A percentile compares a stretch with the other conserved stretches of the same genome.
Conservation (phyloP, 2,329 filamentous ascomycete genomes). For the Magnaporthales sp. region DNA sequence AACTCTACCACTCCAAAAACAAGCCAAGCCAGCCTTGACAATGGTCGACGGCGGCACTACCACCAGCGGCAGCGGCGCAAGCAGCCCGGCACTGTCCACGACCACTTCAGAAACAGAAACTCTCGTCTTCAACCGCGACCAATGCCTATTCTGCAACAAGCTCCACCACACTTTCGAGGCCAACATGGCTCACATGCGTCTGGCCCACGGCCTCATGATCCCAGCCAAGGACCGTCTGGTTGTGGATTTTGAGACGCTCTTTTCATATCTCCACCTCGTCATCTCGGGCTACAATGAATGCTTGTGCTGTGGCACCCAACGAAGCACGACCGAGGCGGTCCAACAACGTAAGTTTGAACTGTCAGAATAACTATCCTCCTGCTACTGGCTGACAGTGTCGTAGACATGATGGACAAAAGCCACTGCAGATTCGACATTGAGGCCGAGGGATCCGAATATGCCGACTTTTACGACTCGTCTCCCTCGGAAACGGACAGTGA, state of each 20-base stretch:
- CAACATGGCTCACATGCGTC: constrained; percentile 39
- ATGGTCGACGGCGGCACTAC: constrained; percentile 1
- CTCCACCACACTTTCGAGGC: constrained; percentile 20
- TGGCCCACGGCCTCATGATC: constrained; percentile 35
- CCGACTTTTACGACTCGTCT: constrained; percentile 30
- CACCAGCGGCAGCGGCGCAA: background rate
- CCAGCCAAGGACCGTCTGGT: constrained; percentile 27
- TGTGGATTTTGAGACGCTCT: constrained; percentile 36
- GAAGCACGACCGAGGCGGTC: constrained; percentile 31
- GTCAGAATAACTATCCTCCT: background rate
- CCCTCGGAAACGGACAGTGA: constrained; percentile 8
- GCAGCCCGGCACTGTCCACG: background rate
- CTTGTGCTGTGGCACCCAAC: constrained; percentile 36
- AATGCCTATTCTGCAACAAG: constrained; percentile 34
- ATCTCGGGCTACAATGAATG: constrained; percentile 41
- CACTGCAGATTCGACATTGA: constrained; percentile 35
- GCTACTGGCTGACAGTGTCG: background rate
- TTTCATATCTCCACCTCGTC: constrained; percentile 38
- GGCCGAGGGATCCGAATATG: constrained; percentile 24
- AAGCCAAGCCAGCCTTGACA: background rate
- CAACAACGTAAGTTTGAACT: constrained; percentile 28
- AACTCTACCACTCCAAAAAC: background rate
- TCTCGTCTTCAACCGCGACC: constrained; percentile 17
- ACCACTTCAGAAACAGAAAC: background rate
- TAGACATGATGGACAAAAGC: constrained; percentile 36